Percentiles rank a stretch among this genome's conserved stretches.
phyloP scores from a whole-genome alignment of 2,329 filamentous ascomycete species.

The Neofusicoccum ribis region DNA sequence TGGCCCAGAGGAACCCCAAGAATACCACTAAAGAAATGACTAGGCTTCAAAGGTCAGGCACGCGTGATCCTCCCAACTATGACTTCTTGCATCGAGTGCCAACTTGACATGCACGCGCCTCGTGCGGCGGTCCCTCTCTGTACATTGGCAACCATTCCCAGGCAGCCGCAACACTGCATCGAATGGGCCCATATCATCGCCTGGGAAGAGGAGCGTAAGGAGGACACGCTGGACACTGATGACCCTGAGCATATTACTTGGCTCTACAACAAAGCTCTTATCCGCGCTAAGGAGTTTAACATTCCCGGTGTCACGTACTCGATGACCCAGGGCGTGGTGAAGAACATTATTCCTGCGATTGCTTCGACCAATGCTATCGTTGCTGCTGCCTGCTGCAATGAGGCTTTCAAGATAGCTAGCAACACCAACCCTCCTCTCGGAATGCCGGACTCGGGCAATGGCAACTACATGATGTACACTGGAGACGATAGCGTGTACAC shows the following conservation, averaged over 20 bases:
- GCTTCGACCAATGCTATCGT: slow-evolving; percentile 97
- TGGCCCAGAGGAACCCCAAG: too few species aligned
- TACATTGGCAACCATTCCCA: slow-evolving; percentile 92
- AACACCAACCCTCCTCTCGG: slow-evolving; percentile 77
- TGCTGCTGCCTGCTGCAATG: slow-evolving; percentile 92
- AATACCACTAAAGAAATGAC: background rate
- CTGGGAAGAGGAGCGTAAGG: slow-evolving; percentile 74
- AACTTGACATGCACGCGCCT: slow-evolving; percentile 98
- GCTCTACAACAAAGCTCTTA: slow-evolving; percentile 83
- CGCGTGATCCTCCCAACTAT: slow-evolving; percentile 89
- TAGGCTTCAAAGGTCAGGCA: slow-evolving; percentile 93
- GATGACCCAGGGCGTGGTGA: slow-evolving; percentile 94
- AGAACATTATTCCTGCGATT: slow-evolving; percentile 99
- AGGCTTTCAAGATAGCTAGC: slow-evolving; percentile 92
- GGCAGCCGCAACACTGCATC: slow-evolving; percentile 96
- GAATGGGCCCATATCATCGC: slow-evolving; percentile 99
- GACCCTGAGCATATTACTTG: slow-evolving; percentile 97
- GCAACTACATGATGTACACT: slow-evolving; percentile 98
- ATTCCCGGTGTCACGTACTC: slow-evolving; percentile 93
- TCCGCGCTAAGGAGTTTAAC: slow-evolving; percentile 81
- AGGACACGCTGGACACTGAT: slow-evolving; percentile 86
- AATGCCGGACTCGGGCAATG: slow-evolving; percentile 60
- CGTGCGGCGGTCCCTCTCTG: slow-evolving; percentile 94
- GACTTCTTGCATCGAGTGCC: slow-evolving; percentile 96
- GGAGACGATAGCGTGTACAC: slow-evolving; percentile 96